phyloP scores from a whole-genome alignment of 441 rosid species.

The Dalechampia spathulata region DNA sequence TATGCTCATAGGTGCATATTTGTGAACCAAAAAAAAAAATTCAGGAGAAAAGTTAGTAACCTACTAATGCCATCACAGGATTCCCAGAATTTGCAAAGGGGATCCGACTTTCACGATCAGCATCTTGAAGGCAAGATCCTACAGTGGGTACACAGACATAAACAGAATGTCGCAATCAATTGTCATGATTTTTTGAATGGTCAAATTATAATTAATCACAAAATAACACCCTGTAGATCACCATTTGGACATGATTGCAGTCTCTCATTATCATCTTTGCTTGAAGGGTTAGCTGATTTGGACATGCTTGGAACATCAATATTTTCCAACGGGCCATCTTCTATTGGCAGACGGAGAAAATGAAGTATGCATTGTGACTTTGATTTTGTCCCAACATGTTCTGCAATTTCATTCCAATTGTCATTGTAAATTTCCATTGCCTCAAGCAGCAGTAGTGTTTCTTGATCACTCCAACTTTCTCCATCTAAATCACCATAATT shows the following conservation, averaged over 20 bases:
- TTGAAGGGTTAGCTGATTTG: constrained; percentile 30
- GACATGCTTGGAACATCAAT: constrained; percentile 58
- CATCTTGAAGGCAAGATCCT: constrained; percentile 44
- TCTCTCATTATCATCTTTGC: constrained; percentile 44
- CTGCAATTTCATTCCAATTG: constrained; percentile 87
- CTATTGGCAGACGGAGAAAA: constrained; percentile 79
- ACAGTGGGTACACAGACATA: constrained; percentile 14
- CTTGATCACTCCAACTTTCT: constrained; percentile 85
- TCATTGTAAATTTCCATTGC: constrained; percentile 78
- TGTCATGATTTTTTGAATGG: background rate
- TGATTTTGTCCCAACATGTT: constrained; percentile 81
- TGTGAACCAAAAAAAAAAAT: background rate
- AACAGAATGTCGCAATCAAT: constrained; percentile 5
- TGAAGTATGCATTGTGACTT: constrained; percentile 95
- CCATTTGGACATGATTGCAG: constrained; percentile 46
- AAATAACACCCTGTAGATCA: constrained; percentile 30
- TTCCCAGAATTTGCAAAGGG: constrained; percentile 83
- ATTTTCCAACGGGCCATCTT: constrained; percentile 72
- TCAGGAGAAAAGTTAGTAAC: constrained; percentile 9
- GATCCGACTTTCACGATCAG: constrained; percentile 51
- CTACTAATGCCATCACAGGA: constrained; percentile 90
- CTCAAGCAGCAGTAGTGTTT: constrained; percentile 80
- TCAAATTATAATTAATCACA: constrained; percentile 15
- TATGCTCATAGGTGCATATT: constrained; percentile 4
- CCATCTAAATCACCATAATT: constrained; percentile 65